Evolutionary conservation across 768 basidiomycete species (phyloP).

Genomic region (Nidula microcarpa): DNA sequence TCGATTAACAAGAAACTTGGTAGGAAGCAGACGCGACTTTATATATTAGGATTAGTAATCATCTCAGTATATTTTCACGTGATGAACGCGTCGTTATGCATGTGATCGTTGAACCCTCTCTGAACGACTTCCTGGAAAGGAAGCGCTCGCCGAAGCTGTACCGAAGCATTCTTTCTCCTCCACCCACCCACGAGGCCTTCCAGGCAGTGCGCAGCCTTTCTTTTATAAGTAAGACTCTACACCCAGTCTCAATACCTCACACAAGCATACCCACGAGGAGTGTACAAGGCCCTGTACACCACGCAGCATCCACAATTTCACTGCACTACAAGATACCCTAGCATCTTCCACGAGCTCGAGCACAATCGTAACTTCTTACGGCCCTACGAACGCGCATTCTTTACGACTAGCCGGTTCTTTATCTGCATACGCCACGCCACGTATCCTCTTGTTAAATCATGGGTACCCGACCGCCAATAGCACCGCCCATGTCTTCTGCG

Average conservation of each 20-base stretch:
- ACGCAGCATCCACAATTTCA: background rate
- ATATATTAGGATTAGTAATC: too few species aligned
- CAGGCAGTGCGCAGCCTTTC: background rate
- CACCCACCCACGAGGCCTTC: too few species aligned
- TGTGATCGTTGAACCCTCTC: too few species aligned
- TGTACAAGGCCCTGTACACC: background rate
- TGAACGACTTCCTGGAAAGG: too few species aligned
- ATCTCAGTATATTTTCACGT: too few species aligned
- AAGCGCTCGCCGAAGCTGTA: too few species aligned
- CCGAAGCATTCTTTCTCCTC: too few species aligned
- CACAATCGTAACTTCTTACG: background rate
- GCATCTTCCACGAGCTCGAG: background rate
- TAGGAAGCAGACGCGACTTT: too few species aligned
- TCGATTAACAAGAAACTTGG: too few species aligned
- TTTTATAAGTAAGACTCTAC: background rate
- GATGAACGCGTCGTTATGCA: too few species aligned
- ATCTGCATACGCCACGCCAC: slow-evolving; percentile 1
- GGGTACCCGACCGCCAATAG: slow-evolving; percentile 36
- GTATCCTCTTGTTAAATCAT: slow-evolving; percentile 9
- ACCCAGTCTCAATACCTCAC: background rate
- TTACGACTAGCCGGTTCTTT: background rate
- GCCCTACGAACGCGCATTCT: slow-evolving; percentile 4
- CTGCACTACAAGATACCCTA: background rate
- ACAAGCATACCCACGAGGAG: background rate
- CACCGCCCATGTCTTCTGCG: slow-evolving; percentile 36